These are phyloP conservation scores for Yamadazyma triangularis DNA, from an alignment of 1,139 yeast genomes.

Conservation along the genomic window DNA sequence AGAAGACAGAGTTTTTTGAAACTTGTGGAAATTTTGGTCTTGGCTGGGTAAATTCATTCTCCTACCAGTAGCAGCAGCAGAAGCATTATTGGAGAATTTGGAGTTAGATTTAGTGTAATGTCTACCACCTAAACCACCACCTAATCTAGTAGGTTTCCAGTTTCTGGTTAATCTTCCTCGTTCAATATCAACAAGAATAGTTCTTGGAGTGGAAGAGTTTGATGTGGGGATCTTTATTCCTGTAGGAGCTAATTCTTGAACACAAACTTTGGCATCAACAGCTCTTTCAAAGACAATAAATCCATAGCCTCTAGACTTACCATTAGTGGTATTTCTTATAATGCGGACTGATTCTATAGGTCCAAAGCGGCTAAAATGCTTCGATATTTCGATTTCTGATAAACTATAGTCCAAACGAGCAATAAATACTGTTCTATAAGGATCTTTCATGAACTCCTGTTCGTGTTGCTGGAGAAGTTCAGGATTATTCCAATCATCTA, in stretches of 20 bases:
- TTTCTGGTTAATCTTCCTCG: slow-evolving; percentile 70
- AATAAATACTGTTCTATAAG: slow-evolving; percentile 73
- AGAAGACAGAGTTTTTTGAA: neutral
- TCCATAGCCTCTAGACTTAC: slow-evolving; percentile 76
- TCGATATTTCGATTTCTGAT: slow-evolving; percentile 68
- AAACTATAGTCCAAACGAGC: slow-evolving; percentile 63
- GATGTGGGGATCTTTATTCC: slow-evolving; percentile 29
- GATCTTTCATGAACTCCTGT: slow-evolving; percentile 60
- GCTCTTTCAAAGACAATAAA: slow-evolving; percentile 69
- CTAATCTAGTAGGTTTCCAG: slow-evolving; percentile 77
- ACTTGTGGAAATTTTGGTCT: neutral
- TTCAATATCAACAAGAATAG: slow-evolving; percentile 74
- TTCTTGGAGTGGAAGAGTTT: slow-evolving; percentile 21
- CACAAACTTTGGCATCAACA: slow-evolving; percentile 54
- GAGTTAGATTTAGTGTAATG: slow-evolving; percentile 41
- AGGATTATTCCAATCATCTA: slow-evolving; percentile 38
- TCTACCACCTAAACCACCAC: slow-evolving; percentile 68
- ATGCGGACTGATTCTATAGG: slow-evolving; percentile 64
- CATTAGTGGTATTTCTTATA: slow-evolving; percentile 54
- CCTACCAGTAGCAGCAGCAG: slow-evolving; percentile 51
- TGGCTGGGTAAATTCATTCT: slow-evolving; percentile 13
- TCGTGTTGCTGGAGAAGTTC: slow-evolving; percentile 52
- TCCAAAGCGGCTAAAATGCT: slow-evolving; percentile 63
- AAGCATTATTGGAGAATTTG: slow-evolving; percentile 40
- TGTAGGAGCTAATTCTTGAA: slow-evolving; percentile 53